phyloP scores from a whole-genome alignment of 2,329 filamentous ascomycete species.

The Epichloe elymi region DNA sequence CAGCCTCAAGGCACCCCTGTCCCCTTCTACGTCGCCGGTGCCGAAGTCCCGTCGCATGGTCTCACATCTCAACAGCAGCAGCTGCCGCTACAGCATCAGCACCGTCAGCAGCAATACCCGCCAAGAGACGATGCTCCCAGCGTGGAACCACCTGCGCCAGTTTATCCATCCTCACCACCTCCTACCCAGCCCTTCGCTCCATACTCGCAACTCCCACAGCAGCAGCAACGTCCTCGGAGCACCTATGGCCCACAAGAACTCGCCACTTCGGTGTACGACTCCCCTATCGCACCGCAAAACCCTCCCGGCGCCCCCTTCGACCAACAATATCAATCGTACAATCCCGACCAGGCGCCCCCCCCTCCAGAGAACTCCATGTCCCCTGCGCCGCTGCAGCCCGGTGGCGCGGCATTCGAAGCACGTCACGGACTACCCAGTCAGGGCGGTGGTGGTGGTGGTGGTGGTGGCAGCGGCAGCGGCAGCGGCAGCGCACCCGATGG shows the following conservation, averaged over 20 bases:
- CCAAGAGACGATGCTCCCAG: constrained; percentile 38
- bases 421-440: constrained; percentile 39
- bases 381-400: constrained; percentile 31
- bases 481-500: neutral
- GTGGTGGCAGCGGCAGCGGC: neutral
- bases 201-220: constrained; percentile 30
- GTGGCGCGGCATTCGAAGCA: constrained; percentile 34
- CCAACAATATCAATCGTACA: constrained; percentile 29
- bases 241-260: constrained; percentile 66
- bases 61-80: constrained; percentile 21
- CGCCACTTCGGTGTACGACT: constrained; percentile 65
- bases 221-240: constrained; percentile 46
- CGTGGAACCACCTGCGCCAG: constrained; percentile 17
- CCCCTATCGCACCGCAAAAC: constrained; percentile 47
- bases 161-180: constrained; percentile 37
- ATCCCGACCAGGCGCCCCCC: constrained; percentile 23
- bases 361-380: constrained; percentile 21
- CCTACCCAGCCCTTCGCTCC: constrained; percentile 26
- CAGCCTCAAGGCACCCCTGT: constrained; percentile 27
- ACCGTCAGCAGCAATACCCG: constrained; percentile 27
- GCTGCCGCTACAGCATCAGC: neutral
- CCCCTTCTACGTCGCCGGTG: constrained; percentile 53
- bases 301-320: constrained; percentile 18
- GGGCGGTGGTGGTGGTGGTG: constrained; percentile 5
- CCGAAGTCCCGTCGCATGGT: constrained; percentile 34